Percentiles rank a stretch among this genome's conserved stretches.
Conservation (phyloP, 2,329 filamentous ascomycete species). For the Periconia sp. region DNA sequence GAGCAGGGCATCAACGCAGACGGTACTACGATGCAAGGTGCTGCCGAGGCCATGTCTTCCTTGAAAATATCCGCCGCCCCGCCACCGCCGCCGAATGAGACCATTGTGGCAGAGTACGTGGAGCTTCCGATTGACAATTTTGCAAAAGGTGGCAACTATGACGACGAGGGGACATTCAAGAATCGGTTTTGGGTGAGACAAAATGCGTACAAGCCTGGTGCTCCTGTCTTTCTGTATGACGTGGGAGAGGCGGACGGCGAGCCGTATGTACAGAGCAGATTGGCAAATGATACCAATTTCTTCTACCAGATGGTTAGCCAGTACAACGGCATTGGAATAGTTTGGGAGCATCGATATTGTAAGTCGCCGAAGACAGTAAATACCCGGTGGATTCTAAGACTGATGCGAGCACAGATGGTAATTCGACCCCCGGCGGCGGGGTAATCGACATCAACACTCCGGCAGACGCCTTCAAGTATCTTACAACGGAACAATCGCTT, state of each 20-base stretch:
- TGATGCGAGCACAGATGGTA: slow-evolving; percentile 39
- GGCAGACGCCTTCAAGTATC: slow-evolving; percentile 40
- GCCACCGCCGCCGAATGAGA: slow-evolving; percentile 13
- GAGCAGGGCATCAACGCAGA: slow-evolving; percentile 42
- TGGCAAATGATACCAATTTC: slow-evolving; percentile 38
- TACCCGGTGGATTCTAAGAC: no score
- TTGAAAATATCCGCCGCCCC: neutral
- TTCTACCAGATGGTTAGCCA: slow-evolving; percentile 44
- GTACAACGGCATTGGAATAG: slow-evolving; percentile 46
- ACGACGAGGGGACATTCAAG: slow-evolving; percentile 35
- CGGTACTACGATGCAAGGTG: slow-evolving; percentile 31
- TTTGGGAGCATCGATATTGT: slow-evolving; percentile 50
- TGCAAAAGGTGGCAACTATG: slow-evolving; percentile 27
- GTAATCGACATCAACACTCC: slow-evolving; percentile 40
- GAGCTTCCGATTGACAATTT: slow-evolving; percentile 46
- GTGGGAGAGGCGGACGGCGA: slow-evolving; percentile 42
- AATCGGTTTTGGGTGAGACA: slow-evolving; percentile 48
- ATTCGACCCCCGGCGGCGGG: slow-evolving; percentile 39
- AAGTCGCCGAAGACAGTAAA: neutral
- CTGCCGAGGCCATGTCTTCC: slow-evolving; percentile 3
- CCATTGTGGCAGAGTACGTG: slow-evolving; percentile 39
- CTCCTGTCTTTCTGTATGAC: slow-evolving; percentile 48
- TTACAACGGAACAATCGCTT: slow-evolving; percentile 50
- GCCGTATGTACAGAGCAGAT: slow-evolving; percentile 26
- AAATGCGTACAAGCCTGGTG: slow-evolving; percentile 41